Conservation (phyloP, 805 yeast species). For the Pichia insulana region DNA sequence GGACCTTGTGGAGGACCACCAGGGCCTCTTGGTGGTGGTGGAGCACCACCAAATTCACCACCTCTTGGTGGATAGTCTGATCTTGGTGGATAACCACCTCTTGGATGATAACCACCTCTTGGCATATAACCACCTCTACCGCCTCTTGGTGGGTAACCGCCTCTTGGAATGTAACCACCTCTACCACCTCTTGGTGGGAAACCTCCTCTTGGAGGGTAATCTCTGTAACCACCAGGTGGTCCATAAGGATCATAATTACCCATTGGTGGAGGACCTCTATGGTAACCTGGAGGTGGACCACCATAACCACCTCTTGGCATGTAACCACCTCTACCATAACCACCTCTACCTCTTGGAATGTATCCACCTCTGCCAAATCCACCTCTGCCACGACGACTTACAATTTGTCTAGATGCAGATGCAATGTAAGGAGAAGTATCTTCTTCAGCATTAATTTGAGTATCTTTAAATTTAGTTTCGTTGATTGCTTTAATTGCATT, state of each 20-base stretch:
- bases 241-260: slow-evolving; percentile 19
- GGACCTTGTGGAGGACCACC: slow-evolving; percentile 18
- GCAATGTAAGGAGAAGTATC: slow-evolving; percentile 55
- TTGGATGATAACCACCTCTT: slow-evolving; percentile 23
- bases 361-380: slow-evolving; percentile 36
- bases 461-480: slow-evolving; percentile 56
- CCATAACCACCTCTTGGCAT: slow-evolving; percentile 32
- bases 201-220: slow-evolving; percentile 25
- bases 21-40: slow-evolving; percentile 22
- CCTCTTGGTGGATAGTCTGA: slow-evolving; percentile 23
- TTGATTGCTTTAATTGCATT: slow-evolving; percentile 69
- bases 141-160: slow-evolving; percentile 24
- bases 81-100: slow-evolving; percentile 22
- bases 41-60: slow-evolving; percentile 24
- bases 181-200: slow-evolving; percentile 22
- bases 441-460: slow-evolving; percentile 65
- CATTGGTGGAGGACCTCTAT: slow-evolving; percentile 20
- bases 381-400: slow-evolving; percentile 33
- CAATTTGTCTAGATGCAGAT: slow-evolving; percentile 39
- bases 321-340: slow-evolving; percentile 26
- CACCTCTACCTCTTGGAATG: slow-evolving; percentile 24
- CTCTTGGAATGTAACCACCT: slow-evolving; percentile 25
- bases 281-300: slow-evolving; percentile 28
- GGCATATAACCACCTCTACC: slow-evolving; percentile 19
- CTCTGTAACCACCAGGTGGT: slow-evolving; percentile 17